A percentile compares a stretch with the other conserved stretches of the same genome.
Conservation (phyloP, 2,329 filamentous ascomycete species). For the Venturia aucupariae region DNA sequence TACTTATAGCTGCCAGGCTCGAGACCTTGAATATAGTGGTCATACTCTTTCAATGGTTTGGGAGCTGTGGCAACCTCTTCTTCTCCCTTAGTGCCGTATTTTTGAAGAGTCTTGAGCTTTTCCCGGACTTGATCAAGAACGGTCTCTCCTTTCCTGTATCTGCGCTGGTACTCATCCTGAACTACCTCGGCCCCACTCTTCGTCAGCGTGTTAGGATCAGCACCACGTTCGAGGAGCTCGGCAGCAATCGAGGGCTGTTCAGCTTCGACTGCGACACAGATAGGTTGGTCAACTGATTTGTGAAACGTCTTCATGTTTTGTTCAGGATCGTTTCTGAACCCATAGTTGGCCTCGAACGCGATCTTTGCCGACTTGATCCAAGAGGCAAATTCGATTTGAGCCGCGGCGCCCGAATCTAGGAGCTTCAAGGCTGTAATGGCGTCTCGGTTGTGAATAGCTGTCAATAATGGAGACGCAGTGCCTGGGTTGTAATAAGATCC, state of each 20-base stretch:
- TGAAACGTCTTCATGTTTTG: conserved; percentile 42
- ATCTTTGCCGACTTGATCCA: conserved; percentile 45
- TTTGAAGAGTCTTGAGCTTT: conserved; percentile 42
- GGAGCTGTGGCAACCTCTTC: conserved; percentile 19
- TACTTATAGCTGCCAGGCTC: conserved; percentile 50
- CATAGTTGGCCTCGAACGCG: conserved; percentile 30
- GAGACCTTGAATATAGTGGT: conserved; percentile 42
- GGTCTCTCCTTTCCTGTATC: conserved; percentile 35
- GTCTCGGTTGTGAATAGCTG: conserved; percentile 49
- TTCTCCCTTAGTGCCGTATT: conserved; percentile 28
- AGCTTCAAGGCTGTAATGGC: conserved; percentile 48
- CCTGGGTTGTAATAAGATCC: conserved; percentile 26
- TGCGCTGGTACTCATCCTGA: conserved; percentile 26
- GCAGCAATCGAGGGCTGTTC: conserved; percentile 46
- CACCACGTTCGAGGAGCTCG: conserved; percentile 53
- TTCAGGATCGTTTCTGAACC: conserved; percentile 29
- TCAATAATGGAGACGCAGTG: conserved; percentile 45
- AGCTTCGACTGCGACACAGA: conserved; percentile 50
- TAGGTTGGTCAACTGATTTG: conserved; percentile 49
- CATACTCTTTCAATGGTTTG: conserved; percentile 33
- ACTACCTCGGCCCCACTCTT: conserved; percentile 24
- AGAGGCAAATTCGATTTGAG: conserved; percentile 51
- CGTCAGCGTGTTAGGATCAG: conserved; percentile 54
- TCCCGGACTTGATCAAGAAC: conserved; percentile 52
- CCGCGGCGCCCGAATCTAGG: conserved; percentile 52